Conservation (phyloP, 2,329 filamentous ascomycete species). For the Talaromyces piceae region DNA sequence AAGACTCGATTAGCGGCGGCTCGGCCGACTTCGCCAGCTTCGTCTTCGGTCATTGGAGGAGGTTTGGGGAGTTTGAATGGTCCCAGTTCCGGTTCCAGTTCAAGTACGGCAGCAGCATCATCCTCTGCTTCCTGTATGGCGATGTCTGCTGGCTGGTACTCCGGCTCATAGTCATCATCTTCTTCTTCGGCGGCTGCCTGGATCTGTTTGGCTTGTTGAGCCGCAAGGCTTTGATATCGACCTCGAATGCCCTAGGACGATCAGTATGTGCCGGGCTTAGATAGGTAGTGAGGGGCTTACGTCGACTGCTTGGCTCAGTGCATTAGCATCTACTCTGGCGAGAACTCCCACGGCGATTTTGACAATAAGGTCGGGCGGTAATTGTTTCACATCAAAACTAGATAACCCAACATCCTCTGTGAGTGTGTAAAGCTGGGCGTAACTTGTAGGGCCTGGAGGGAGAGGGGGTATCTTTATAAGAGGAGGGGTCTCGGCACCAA, state of each 20-base stretch:
- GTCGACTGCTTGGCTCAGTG: slow-evolving; percentile 66
- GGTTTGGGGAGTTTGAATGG: slow-evolving; percentile 75
- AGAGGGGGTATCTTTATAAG: slow-evolving; percentile 59
- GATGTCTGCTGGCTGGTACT: slow-evolving; percentile 65
- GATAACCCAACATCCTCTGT: slow-evolving; percentile 67
- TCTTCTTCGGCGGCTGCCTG: slow-evolving; percentile 47
- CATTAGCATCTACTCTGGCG: slow-evolving; percentile 59
- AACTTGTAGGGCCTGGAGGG: slow-evolving; percentile 65
- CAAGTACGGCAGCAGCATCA: slow-evolving; percentile 54
- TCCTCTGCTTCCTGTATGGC: slow-evolving; percentile 12
- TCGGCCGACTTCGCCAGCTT: slow-evolving; percentile 66
- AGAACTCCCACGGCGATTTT: slow-evolving; percentile 77
- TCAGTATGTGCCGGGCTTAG: slow-evolving; percentile 10
- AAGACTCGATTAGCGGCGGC: slow-evolving; percentile 71
- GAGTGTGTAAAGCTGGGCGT: slow-evolving; percentile 80
- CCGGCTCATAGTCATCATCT: slow-evolving; percentile 89
- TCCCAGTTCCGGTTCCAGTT: slow-evolving; percentile 56
- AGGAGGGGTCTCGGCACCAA: slow-evolving; percentile 47
- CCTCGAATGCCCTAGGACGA: slow-evolving; percentile 29
- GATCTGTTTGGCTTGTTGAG: slow-evolving; percentile 28
- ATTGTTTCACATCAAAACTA: slow-evolving; percentile 72
- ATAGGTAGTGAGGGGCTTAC: slow-evolving; percentile 35
- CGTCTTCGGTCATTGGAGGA: slow-evolving; percentile 61
- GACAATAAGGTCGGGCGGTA: slow-evolving; percentile 68
- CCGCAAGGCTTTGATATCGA: slow-evolving; percentile 30